Conservation (phyloP, 1,139 yeast species). For the Meyerozyma elateridarum region DNA sequence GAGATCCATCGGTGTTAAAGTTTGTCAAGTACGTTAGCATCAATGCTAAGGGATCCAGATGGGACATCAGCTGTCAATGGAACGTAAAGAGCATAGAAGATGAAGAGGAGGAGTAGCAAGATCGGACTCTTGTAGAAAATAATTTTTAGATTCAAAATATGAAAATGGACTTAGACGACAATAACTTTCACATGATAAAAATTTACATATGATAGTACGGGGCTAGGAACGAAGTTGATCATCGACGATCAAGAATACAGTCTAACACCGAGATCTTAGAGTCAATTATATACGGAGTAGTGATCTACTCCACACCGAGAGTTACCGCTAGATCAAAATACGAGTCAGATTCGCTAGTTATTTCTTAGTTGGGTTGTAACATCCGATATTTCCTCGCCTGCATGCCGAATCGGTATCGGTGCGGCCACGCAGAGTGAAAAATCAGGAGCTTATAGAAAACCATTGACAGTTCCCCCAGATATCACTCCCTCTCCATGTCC, state of each 20-base stretch:
- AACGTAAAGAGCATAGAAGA: constrained; percentile 43
- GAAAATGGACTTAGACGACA: no score
- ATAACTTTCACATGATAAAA: not conserved
- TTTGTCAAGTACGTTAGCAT: constrained; percentile 90
- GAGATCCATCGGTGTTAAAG: constrained; percentile 82
- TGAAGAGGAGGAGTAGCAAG: constrained; percentile 18
- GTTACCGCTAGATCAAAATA: no score
- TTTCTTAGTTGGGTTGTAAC: no score
- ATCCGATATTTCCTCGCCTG: no score
- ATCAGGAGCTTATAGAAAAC: not conserved
- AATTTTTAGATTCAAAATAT: constrained; percentile 1
- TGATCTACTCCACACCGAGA: no score
- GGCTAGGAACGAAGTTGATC: not conserved
- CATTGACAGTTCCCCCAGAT: not conserved
- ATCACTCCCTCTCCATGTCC: constrained; percentile 8
- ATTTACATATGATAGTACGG: not conserved
- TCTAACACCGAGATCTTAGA: no score
- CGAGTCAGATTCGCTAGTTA: no score
- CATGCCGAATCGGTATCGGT: constrained; percentile 2
- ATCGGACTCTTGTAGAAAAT: constrained; percentile 1
- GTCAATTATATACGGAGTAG: no score
- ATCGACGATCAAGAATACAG: not conserved
- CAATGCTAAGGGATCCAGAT: constrained; percentile 84
- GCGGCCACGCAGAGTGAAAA: constrained; percentile 2
- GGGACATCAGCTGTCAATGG: constrained; percentile 88